phyloP scores from a whole-genome alignment of 768 basidiomycete species.

The Mycena galericulata region DNA sequence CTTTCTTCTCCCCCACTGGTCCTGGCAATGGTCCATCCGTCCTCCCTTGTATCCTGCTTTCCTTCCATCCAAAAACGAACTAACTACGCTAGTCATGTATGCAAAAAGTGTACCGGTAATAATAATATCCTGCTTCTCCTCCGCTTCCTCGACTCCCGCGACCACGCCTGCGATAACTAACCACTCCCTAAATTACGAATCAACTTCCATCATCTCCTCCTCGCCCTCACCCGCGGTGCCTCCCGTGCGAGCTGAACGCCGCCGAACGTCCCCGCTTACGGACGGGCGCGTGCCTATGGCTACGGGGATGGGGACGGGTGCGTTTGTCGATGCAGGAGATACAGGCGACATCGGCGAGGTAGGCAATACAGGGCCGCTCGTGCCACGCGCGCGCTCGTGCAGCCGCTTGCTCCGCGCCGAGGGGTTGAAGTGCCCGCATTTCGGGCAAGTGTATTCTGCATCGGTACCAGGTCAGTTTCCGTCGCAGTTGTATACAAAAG shows the following conservation, averaged over 20 bases:
- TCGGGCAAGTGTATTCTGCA: constrained; percentile 87
- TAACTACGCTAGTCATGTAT: too few relatives aligned
- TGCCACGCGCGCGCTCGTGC: constrained; percentile 29
- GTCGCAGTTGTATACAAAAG: neutral
- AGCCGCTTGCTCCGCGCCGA: constrained; percentile 53
- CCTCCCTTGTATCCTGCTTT: too few relatives aligned
- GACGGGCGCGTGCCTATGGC: neutral
- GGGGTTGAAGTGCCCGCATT: constrained; percentile 87
- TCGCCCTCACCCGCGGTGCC: neutral
- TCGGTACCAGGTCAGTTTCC: constrained; percentile 3
- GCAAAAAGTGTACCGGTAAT: too few relatives aligned
- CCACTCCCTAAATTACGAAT: neutral
- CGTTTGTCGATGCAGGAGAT: neutral
- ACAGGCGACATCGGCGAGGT: constrained; percentile 34
- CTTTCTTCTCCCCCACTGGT: too few relatives aligned
- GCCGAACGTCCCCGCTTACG: neutral
- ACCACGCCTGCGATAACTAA: too few relatives aligned
- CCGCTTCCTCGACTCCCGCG: too few relatives aligned
- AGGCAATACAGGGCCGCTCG: too few relatives aligned
- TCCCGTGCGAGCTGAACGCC: neutral
- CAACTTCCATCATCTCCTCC: constrained; percentile 9
- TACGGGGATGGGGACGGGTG: neutral
- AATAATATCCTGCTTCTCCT: too few relatives aligned
- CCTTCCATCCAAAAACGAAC: too few relatives aligned
- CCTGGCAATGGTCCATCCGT: too few relatives aligned